A percentile compares a stretch with the other conserved stretches of the same genome.
Conservation (phyloP, 805 yeast species). For the Suhomyces prunicola region DNA sequence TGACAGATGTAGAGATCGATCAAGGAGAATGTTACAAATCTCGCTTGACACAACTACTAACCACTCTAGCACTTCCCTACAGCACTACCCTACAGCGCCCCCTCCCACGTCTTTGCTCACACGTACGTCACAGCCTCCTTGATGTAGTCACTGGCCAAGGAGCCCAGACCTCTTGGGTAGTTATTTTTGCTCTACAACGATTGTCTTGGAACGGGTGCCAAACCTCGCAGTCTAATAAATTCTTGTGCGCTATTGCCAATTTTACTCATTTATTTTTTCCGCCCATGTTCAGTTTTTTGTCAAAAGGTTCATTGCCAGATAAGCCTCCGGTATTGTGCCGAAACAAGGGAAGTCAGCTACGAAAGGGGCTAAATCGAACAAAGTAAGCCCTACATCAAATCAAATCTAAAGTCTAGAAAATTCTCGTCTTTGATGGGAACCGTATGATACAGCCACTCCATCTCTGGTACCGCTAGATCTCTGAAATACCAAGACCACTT, state of each 20-base stretch:
- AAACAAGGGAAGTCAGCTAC: neutral
- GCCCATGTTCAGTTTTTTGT: neutral
- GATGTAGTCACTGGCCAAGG: neutral
- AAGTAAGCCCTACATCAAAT: neutral
- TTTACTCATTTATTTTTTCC: neutral
- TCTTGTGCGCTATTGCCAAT: neutral
- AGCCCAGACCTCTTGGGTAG: neutral
- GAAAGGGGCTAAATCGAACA: neutral
- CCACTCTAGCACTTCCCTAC: neutral
- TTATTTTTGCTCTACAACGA: neutral
- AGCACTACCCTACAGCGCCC: neutral
- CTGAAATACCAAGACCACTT: neutral
- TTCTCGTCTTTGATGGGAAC: neutral
- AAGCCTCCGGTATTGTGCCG: neutral
- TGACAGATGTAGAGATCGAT: neutral
- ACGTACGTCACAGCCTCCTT: neutral
- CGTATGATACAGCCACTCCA: neutral
- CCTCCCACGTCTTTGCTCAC: neutral
- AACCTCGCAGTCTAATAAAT: neutral
- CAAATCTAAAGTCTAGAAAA: neutral
- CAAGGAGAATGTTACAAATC: neutral
- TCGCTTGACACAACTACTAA: neutral
- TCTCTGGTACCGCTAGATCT: neutral
- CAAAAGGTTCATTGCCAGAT: neutral
- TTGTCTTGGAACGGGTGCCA: neutral